A percentile compares a stretch with the other conserved stretches of the same genome.
phyloP scores from a whole-genome alignment of 768 basidiomycete genomes.

The Leccinum incarnatum region DNA sequence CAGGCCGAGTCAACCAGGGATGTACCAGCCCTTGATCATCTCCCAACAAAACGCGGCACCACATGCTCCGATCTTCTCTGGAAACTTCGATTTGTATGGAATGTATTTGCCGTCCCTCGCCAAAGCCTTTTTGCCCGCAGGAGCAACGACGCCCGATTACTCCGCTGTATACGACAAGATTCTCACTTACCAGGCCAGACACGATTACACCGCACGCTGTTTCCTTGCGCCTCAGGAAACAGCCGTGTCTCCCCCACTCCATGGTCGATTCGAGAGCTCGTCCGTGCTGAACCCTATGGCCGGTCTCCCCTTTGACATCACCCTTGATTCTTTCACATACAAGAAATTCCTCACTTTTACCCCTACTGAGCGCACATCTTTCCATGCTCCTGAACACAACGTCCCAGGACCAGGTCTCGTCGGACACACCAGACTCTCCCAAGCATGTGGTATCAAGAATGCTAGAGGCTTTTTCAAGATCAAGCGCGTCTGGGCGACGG shows the following conservation, averaged over 20 bases:
- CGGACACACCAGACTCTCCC: constrained; percentile 23
- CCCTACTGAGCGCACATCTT: constrained; percentile 23
- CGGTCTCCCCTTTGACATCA: constrained; percentile 34
- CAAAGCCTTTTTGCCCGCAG: constrained; percentile 31
- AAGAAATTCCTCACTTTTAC: constrained; percentile 29
- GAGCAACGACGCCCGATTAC: constrained; percentile 26
- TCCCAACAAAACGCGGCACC: constrained; percentile 6
- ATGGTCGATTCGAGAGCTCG: constrained; percentile 26
- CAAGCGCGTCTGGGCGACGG: constrained; percentile 34
- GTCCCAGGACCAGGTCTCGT: constrained; percentile 28
- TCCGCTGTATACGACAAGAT: constrained; percentile 35
- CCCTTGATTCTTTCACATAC: constrained; percentile 24
- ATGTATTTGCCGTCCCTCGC: constrained; percentile 38
- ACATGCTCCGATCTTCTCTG: constrained; percentile 21
- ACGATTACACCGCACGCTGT: constrained; percentile 36
- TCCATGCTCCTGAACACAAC: constrained; percentile 23
- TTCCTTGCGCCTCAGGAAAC: constrained; percentile 19
- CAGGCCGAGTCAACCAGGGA: background rate
- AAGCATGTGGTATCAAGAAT: constrained; percentile 32
- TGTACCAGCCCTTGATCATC: constrained; percentile 8
- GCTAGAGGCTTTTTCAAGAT: constrained; percentile 37
- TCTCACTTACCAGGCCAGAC: constrained; percentile 37
- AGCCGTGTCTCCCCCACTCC: constrained; percentile 10
- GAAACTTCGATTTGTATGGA: constrained; percentile 40
- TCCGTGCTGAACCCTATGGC: constrained; percentile 35